Conservation (phyloP, 306 rosid genomes). For the Cyclanthera cordifolia region DNA sequence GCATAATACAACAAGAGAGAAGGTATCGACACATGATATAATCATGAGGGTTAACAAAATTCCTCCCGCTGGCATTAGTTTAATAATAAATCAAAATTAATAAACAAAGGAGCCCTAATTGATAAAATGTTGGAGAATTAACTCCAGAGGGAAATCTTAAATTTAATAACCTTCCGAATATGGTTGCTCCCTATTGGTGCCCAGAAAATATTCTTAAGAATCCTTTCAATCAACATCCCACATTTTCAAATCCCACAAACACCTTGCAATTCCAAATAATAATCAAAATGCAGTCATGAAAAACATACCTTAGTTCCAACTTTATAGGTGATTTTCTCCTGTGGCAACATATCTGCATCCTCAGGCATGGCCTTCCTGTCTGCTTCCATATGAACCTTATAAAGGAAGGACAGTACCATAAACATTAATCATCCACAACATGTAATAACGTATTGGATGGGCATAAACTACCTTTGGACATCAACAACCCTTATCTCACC, state of each 20-base stretch:
- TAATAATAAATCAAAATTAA: not conserved
- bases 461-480: not conserved
- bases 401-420: not conserved
- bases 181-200: not conserved
- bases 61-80: not conserved
- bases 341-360: conserved; percentile 36
- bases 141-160: not conserved
- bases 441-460: conserved; percentile 15
- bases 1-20: not conserved
- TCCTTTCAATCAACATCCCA: not conserved
- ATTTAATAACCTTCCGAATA: not conserved
- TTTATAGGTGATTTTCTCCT: conserved; percentile 66
- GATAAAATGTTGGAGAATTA: not conserved
- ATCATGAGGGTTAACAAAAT: not conserved
- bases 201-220: not conserved
- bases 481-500: not conserved
- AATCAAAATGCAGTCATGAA: not conserved
- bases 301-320: conserved; percentile 75
- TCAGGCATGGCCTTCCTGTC: conserved; percentile 66
- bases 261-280: not conserved
- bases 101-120: not conserved
- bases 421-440: conserved; percentile 19
- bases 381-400: conserved; percentile 92
- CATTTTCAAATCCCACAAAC: not conserved
- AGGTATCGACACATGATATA: conserved; percentile 4